Evolutionary conservation across 2,329 filamentous ascomycete species (phyloP), one percentile per base, ranked within the genome.

Genomic region (Tolypocladium nubicola): DNA sequence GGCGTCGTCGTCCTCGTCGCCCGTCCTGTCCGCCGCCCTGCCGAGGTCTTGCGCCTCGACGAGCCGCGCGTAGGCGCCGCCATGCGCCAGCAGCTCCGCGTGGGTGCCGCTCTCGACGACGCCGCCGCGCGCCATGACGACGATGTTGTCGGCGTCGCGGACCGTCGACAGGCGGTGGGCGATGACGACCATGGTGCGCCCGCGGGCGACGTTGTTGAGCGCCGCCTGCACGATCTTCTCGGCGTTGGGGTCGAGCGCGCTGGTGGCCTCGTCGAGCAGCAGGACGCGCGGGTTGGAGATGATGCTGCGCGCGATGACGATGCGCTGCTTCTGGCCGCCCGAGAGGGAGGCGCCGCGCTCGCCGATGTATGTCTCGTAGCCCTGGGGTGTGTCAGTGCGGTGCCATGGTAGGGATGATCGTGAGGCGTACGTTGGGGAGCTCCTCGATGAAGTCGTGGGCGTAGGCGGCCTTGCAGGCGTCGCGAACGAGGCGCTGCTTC

Each of bases 221-320:
- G 82, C 81, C 54, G 74, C 68, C 60, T 85, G 82, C 0, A 85
- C 82, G 26, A 80, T 74, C 35, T 74, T 72, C 55, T 79, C 75
- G 3, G 76, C 72, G 14, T 72, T 72, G 2, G 74, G 72, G 47
- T 78, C 74, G 11, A 78, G 66, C 1, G 85, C 83, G 53, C 80
- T 85, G 0, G 86, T 89, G 1, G 86, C 86, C 67, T 89, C 86
- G 61, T 89, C 86, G 1, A 89, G 73, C 37, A 89, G 79, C 0
- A 89, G 72, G 49, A 89, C 82, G 3, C 75, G 75, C 0, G 85
- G 84, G 57, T 85, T 74, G 26, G 82, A 83, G 49, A 88, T 76
- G 61, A 88, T 86, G 59, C 80, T 84, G 23, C 85, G 77, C 2
- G 85, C 85, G 61, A 88, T 87, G 2, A 84, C 81, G 33, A 88